Evolutionary conservation across 805 yeast genomes (phyloP), one percentile per base, ranked within the genome.

Genomic region (Kurtzmaniella fragi): DNA sequence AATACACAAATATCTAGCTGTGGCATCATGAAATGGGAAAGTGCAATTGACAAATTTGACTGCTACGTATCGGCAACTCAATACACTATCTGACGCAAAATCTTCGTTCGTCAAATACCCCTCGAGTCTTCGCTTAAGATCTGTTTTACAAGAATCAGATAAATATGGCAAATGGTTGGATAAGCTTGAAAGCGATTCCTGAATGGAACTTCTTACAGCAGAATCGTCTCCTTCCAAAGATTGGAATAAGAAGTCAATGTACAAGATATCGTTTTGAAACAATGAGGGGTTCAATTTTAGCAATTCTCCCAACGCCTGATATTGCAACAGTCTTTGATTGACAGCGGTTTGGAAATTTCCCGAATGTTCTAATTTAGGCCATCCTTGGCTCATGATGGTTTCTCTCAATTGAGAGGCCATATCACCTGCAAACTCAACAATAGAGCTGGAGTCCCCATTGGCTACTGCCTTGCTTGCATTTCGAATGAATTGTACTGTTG

Each of bases 281-380:
- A 66, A 54, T 1, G 54, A 48, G 1, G 75, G 66, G 30, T 73
- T 65, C 27, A 72, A 67, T 40, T 72, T 67, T 37, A 84, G 53
- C 6, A 90, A 67, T 15, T 78, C 71, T 2, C 95, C 93, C 17
- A 90, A 57, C 0, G 95, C 81, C 54, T 86, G 95, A 52, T 87
- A 90, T 48, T 84, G 87, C 29, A 71, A 59, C 49, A 74, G 72
- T 48, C 93, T 70, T 47, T 77, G 81, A 4, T 59, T 48, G 2
- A 75, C 32, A 11, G 57, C 49, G 1, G 53, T 43, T 2, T 67
- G 49, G 32, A 60, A 64, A 38, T 65, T 62, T 2, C 62, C 64
- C 2, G 57, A 42, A 1, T 46, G 25, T 30, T 59, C 68, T 34
- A 71, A 46, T 42, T 56, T 63, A 5, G 84, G 84, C 84, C 84